Evolutionary conservation across 176 grass and related monocot species (phyloP), one percentile per base, ranked within the genome.

Genomic region (Otatea glauca): DNA sequence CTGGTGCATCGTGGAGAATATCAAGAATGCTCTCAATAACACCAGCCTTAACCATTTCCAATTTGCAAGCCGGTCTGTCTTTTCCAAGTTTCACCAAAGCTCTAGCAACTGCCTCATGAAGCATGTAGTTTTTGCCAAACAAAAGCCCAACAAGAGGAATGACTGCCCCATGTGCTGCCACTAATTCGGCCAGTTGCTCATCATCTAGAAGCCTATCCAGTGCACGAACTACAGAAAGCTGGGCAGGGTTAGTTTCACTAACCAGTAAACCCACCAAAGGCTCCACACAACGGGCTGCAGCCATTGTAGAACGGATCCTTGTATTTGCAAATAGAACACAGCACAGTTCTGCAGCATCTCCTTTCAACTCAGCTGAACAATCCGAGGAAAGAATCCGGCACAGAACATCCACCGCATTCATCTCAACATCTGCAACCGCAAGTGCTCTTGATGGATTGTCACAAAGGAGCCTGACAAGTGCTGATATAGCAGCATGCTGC

Each of bases 401-500:
- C 65, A 99, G 88, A 84, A 99, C 92, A 91, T 99, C 97, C 45
- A 96, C 97, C 51, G 97, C 97, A 15, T 91, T 99, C 90, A 96
- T 92, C 84, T 99, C 97, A 83, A 96, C 93, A 89, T 99, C 97
- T 23, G 90, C 90, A 86, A 92, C 92, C 11, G 92, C 82, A 88
- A 96, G 89, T 83, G 94, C 93, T 83, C 92, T 95, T 72, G 97
- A 96, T 39, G 92, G 92, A 88, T 99, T 99, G 34, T 99, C 97
- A 86, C 77, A 87, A 53, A 99, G 91, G 81, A 99, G 82, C 68
- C 90, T 96, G 58, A 99, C 93, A 62, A 99, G 93, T 60, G 93
- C 93, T 87, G 97, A 94, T 88, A 96, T 99, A 81, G 94, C 93
- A 79, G 97, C 97, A 91, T 99, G 97, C 75, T 99, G 97, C 77